Conservation (phyloP, 176 grass and related monocot genomes). For the Typha latifolia region DNA sequence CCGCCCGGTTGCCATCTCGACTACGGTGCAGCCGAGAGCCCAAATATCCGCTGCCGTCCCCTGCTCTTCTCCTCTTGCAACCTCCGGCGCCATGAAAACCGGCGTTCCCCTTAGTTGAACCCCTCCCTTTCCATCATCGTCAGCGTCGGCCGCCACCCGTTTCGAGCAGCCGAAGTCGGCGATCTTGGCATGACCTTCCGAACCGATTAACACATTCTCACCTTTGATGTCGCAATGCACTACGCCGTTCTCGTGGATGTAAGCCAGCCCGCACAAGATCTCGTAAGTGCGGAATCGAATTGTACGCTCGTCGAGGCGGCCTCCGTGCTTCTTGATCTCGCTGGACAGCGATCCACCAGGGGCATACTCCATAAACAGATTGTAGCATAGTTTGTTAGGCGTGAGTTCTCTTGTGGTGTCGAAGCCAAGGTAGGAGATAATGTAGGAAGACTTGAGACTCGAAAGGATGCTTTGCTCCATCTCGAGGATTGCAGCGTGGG, state of each 20-base stretch:
- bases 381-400: background rate
- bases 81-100: constrained; percentile 45
- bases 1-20: constrained; percentile 44
- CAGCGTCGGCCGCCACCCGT: background rate
- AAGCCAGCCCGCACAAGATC: constrained; percentile 32
- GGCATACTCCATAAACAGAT: constrained; percentile 49
- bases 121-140: background rate
- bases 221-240: constrained; percentile 40
- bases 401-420: background rate
- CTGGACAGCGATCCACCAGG: constrained; percentile 36
- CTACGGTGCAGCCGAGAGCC: constrained; percentile 38
- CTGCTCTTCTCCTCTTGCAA: constrained; percentile 35
- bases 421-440: constrained; percentile 24
- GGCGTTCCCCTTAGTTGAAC: constrained; percentile 19
- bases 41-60: constrained; percentile 29
- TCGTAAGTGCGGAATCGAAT: constrained; percentile 20
- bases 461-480: constrained; percentile 26
- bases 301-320: constrained; percentile 21
- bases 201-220: constrained; percentile 30
- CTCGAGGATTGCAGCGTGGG: constrained; percentile 11
- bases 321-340: constrained; percentile 30
- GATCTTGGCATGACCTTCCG: constrained; percentile 32
- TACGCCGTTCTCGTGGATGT: constrained; percentile 26
- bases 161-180: constrained; percentile 49
- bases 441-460: constrained; percentile 3